Evolutionary conservation across 441 rosid species (phyloP).

Genomic region (Capsella rubella): DNA sequence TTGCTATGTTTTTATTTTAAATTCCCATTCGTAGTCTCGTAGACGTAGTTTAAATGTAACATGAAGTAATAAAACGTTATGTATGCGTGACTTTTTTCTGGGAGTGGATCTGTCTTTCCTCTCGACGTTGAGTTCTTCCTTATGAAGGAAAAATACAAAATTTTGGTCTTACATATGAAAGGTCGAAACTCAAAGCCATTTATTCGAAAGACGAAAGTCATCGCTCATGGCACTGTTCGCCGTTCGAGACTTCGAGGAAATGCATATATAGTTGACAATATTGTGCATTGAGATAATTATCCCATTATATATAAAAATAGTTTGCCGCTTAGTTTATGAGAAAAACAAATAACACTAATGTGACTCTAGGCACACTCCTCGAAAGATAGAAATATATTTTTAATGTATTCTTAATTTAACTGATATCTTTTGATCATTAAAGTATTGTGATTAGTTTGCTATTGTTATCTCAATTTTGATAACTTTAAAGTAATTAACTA

Average conservation of each 20-base stretch:
- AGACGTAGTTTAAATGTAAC: background rate
- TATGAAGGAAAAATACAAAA: background rate
- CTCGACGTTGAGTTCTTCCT: constrained; percentile 30
- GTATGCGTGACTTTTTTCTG: background rate
- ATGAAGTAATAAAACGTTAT: background rate
- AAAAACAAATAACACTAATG: constrained; percentile 3
- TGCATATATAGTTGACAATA: constrained; percentile 1
- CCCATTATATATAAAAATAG: background rate
- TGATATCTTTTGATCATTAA: too few relatives aligned
- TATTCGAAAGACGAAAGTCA: constrained; percentile 11
- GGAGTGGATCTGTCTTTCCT: constrained; percentile 19
- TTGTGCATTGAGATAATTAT: background rate
- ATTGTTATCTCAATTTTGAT: background rate
- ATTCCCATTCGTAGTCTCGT: background rate
- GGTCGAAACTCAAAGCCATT: constrained; percentile 24
- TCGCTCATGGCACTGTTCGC: constrained; percentile 4
- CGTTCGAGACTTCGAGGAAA: constrained; percentile 21
- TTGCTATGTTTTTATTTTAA: background rate
- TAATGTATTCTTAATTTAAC: background rate
- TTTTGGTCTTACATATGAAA: constrained; percentile 11
- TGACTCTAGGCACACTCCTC: background rate
- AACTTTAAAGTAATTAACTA: background rate
- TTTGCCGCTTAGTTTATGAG: background rate
- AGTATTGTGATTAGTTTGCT: too few relatives aligned
- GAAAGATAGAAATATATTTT: background rate